Conservation (phyloP, 805 yeast genomes). For the Candida krabiensis region DNA sequence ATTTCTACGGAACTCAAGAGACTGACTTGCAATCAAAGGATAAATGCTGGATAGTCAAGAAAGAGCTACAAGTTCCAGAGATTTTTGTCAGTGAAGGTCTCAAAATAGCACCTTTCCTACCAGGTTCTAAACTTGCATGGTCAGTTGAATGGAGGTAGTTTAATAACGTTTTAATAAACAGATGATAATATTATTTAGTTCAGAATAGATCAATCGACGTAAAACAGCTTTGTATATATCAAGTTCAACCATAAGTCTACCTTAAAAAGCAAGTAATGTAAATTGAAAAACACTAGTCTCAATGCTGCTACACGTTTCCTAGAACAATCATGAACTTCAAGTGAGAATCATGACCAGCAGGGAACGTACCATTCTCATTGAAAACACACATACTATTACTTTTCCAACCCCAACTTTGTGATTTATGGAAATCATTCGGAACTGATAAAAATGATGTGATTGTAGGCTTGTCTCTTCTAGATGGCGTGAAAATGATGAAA, state of each 20-base stretch:
- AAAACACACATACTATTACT: constrained; percentile 53
- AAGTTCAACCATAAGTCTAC: too few species aligned
- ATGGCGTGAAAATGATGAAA: constrained; percentile 55
- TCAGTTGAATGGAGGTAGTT: constrained; percentile 67
- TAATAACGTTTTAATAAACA: too few species aligned
- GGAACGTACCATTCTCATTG: constrained; percentile 47
- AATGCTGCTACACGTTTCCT: constrained; percentile 43
- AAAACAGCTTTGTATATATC: too few species aligned
- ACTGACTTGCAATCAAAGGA: constrained; percentile 45
- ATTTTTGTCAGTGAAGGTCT: constrained; percentile 45
- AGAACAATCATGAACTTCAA: constrained; percentile 50
- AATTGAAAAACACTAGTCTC: too few species aligned
- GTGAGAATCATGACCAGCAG: constrained; percentile 43
- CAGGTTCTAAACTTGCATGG: constrained; percentile 77
- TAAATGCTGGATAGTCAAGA: constrained; percentile 55
- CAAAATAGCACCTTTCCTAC: constrained; percentile 79
- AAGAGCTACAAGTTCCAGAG: constrained; percentile 59
- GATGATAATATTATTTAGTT: too few species aligned
- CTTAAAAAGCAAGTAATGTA: not conserved
- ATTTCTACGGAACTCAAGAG: constrained; percentile 62
- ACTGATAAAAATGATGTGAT: constrained; percentile 54
- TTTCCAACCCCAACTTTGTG: constrained; percentile 67
- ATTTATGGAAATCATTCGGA: constrained; percentile 51
- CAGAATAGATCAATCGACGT: too few species aligned
- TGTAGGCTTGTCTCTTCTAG: constrained; percentile 43